Percentiles rank a stretch among this genome's conserved stretches.
phyloP scores from a whole-genome alignment of 2,329 filamentous ascomycete species.

The Alternaria angustiovoidea region DNA sequence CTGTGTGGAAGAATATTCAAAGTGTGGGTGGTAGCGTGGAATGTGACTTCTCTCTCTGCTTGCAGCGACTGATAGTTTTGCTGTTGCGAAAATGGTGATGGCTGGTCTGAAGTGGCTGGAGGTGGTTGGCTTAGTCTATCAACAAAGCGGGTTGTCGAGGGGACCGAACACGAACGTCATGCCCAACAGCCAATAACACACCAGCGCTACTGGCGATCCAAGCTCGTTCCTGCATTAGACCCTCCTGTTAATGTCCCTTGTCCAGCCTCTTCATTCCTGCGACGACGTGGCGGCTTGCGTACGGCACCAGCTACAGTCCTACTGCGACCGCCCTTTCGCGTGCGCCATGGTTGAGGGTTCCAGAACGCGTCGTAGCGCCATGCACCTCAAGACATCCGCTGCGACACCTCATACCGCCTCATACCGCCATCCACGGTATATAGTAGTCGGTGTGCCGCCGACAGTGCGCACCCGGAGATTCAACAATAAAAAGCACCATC shows the following conservation, averaged over 20 bases:
- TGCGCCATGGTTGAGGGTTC: not conserved
- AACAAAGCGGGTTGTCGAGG: slow-evolving; percentile 29
- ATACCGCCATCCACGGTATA: slow-evolving; percentile 4
- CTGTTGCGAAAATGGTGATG: slow-evolving; percentile 42
- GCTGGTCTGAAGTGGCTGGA: slow-evolving; percentile 44
- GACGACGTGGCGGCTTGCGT: slow-evolving; percentile 38
- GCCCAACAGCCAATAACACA: slow-evolving; percentile 32
- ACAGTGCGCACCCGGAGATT: not conserved
- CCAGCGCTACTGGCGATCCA: slow-evolving; percentile 16
- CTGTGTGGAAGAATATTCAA: slow-evolving; percentile 27
- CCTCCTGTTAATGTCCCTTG: slow-evolving; percentile 18
- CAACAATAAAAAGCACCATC: slow-evolving; percentile 1
- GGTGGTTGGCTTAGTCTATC: slow-evolving; percentile 18
- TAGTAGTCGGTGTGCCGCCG: slow-evolving; percentile 8
- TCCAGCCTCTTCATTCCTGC: slow-evolving; percentile 37
- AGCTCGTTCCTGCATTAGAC: slow-evolving; percentile 37
- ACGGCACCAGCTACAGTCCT: slow-evolving; percentile 12
- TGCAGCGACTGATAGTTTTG: slow-evolving; percentile 45
- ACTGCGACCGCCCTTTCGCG: slow-evolving; percentile 22
- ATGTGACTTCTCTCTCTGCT: slow-evolving; percentile 37
- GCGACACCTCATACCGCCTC: slow-evolving; percentile 14
- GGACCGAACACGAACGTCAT: slow-evolving; percentile 33
- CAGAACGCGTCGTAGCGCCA: slow-evolving; percentile 9
- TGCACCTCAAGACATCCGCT: not conserved
- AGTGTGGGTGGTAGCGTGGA: slow-evolving; percentile 48